Percentiles rank a stretch among this genome's conserved stretches.
phyloP scores from a whole-genome alignment of 495 filamentous ascomycete genomes.

The Apodospora peruviana region DNA sequence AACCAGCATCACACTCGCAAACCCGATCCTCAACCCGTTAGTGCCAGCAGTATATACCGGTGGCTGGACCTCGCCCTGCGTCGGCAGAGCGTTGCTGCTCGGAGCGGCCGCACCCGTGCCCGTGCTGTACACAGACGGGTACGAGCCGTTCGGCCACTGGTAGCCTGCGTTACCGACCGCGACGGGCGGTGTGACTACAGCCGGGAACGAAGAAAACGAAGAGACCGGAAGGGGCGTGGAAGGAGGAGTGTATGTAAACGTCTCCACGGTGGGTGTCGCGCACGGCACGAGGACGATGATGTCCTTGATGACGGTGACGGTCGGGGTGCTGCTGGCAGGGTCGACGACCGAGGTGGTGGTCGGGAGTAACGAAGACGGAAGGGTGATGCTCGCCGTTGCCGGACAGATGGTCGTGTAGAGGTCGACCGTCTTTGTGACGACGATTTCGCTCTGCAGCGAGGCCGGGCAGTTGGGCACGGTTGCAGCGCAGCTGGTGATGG shows the following conservation, averaged over 20 bases:
- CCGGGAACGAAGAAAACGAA: background rate
- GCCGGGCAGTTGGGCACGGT: slow-evolving; percentile 53
- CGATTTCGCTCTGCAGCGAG: slow-evolving; percentile 16
- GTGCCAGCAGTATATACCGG: background rate
- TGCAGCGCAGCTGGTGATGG: slow-evolving; percentile 50
- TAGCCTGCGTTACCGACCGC: too few relatives aligned
- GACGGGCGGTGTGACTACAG: too few relatives aligned
- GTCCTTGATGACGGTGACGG: background rate
- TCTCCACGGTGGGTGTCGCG: slow-evolving; percentile 14
- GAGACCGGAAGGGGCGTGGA: background rate
- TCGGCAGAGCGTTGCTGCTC: background rate
- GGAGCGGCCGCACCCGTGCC: background rate
- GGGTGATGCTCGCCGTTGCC: slow-evolving; percentile 19
- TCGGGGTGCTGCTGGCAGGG: background rate
- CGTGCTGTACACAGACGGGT: background rate
- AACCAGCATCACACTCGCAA: too few relatives aligned
- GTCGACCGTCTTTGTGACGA: slow-evolving; percentile 48
- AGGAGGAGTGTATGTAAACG: slow-evolving; percentile 7
- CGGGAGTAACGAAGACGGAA: background rate
- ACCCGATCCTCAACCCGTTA: background rate
- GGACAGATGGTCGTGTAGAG: slow-evolving; percentile 53
- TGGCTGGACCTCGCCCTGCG: background rate
- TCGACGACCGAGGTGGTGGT: background rate
- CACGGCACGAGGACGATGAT: slow-evolving; percentile 15
- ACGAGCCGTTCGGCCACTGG: background rate